Base-by-base conservation (phyloP, 768 basidiomycete genomes). In the Pisolithus albus region DNA sequence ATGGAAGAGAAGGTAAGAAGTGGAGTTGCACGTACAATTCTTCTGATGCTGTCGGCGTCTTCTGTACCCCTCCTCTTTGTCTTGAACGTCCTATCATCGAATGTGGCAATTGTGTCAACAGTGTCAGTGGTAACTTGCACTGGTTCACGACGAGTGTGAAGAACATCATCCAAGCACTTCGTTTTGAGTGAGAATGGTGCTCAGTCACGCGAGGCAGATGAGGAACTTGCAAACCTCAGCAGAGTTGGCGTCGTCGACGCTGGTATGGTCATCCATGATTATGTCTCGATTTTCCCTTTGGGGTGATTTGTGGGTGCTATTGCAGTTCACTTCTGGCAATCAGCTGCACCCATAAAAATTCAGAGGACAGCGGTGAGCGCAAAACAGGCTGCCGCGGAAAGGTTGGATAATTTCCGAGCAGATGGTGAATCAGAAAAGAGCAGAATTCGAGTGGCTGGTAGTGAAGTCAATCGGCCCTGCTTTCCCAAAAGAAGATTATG, bases 41-140 rank as follows among this genome's bases (percentile, higher is more conserved):
- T 94, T 92, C 66, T 85, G 88, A 43, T 91, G 90, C 65, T 82
- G 84, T 37, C 81, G 80, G 19, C 77, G 95, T 76, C 82, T 5
- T 91, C 92, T 0, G 82, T 95, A 56, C 76, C 92, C 10, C 91
- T 90, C 0, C 76, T 96, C 11, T 94, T 95, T 65, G 88, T 95
- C 5, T 96, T 95, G 79, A 83, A 54, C 79, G 93, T 55, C 92
- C 92, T 3, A 78, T 80, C 19, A 66, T 86, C 57, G 94, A 96
- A 70, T 78, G 88, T 34, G 84, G 83, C 2, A 88, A 88, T 69
- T 77, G 78, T 37, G 80, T 88, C 2, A 88, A 88, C 68, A 77
- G 78, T 37, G 80, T 88, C 28, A 78, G 80, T 37, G 78, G 77
- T 38, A 76, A 78, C 7, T 72, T 65, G 42, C 78, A 84, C 59